These are phyloP conservation scores for Plectosphaerella cucumerina DNA, from an alignment of 2,329 filamentous ascomycete genomes.

Conservation along the genomic window DNA sequence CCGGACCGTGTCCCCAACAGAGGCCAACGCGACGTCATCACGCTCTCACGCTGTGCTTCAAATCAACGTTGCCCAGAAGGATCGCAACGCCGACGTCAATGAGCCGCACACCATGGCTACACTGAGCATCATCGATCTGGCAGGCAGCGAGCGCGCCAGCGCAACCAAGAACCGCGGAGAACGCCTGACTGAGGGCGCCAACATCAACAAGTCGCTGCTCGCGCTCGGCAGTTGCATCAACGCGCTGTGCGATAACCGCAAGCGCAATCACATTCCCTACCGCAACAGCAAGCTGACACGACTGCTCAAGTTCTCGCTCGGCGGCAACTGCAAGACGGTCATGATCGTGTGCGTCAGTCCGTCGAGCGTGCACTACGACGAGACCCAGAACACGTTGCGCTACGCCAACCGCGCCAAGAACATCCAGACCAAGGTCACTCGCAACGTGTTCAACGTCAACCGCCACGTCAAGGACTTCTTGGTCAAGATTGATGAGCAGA, in stretches of 20 bases:
- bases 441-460: conserved; percentile 98
- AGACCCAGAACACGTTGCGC: conserved; percentile 95
- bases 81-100: conserved; percentile 85
- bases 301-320: conserved; percentile 92
- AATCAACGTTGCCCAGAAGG: conserved; percentile 92
- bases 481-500: conserved; percentile 98
- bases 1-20: conserved; percentile 92
- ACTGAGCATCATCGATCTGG: conserved; percentile 94
- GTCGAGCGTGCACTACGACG: conserved; percentile 93
- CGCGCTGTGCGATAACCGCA: conserved; percentile 87
- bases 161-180: conserved; percentile 96
- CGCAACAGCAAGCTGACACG: conserved; percentile 96
- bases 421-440: conserved; percentile 98
- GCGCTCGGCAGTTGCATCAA: conserved; percentile 97
- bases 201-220: conserved; percentile 98
- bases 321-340: conserved; percentile 97
- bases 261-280: conserved; percentile 92
- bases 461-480: conserved; percentile 98
- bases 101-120: conserved; percentile 98
- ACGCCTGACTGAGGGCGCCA: conserved; percentile 86
- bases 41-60: conserved; percentile 96
- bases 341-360: conserved; percentile 99
- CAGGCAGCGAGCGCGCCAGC: conserved; percentile 91
- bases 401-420: conserved; percentile 99
- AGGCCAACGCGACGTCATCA: conserved; percentile 95